A percentile compares a stretch with the other conserved stretches of the same genome.
phyloP scores from a whole-genome alignment of 345 rosid species.

The Dipteronia sinensis region DNA sequence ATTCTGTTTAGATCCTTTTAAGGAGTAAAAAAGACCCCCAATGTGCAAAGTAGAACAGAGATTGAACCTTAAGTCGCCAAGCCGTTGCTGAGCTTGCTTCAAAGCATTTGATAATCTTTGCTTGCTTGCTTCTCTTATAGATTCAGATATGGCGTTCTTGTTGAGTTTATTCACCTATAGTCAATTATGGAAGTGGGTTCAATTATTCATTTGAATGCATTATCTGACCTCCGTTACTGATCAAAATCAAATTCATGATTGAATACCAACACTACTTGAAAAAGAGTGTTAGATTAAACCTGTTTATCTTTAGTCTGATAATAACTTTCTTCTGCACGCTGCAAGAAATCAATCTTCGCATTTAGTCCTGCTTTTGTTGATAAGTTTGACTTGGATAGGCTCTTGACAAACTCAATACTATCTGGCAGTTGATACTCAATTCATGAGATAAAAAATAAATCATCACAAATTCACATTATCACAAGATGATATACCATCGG shows the following conservation, averaged over 20 bases:
- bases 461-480: neutral
- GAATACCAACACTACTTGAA: neutral
- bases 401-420: conserved; percentile 45
- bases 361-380: conserved; percentile 53
- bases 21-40: neutral
- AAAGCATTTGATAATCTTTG: conserved; percentile 63
- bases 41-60: neutral
- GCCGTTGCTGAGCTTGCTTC: conserved; percentile 55
- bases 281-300: conserved; percentile 34
- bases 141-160: conserved; percentile 67
- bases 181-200: conserved; percentile 4
- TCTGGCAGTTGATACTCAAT: conserved; percentile 43
- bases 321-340: conserved; percentile 73
- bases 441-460: conserved; percentile 4
- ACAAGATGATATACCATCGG: conserved; percentile 56
- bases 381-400: conserved; percentile 46
- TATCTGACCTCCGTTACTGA: neutral
- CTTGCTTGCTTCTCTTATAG: conserved; percentile 70
- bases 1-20: no score
- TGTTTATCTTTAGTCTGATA: conserved; percentile 56
- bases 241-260: neutral
- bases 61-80: conserved; percentile 43
- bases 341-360: conserved; percentile 65
- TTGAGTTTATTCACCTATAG: conserved; percentile 56
- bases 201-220: neutral